Evolutionary conservation across 2,329 filamentous ascomycete species (phyloP).

Genomic region (Penicillium sp.): DNA sequence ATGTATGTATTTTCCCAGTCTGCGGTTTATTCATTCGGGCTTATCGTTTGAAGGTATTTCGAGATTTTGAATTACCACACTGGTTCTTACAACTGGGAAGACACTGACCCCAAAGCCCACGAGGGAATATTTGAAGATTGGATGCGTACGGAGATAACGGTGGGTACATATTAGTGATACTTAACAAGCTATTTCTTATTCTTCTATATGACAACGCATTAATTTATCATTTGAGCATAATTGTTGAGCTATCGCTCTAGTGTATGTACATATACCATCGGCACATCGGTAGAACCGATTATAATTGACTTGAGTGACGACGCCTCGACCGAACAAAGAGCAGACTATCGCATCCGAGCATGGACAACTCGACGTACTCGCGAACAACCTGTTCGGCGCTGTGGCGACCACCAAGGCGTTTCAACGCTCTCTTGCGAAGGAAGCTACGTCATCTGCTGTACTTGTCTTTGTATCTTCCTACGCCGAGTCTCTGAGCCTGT

Average conservation of each 20-base stretch:
- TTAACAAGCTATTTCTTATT: not conserved
- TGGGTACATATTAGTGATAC: conserved; percentile 2
- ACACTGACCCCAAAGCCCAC: not conserved
- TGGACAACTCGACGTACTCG: not conserved
- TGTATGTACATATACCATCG: not conserved
- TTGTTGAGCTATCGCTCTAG: not conserved
- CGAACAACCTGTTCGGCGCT: too few species aligned
- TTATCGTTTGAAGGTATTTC: conserved; percentile 42
- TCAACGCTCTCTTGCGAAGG: too few species aligned
- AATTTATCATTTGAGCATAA: not conserved
- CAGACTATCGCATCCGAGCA: not conserved
- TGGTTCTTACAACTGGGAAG: conserved; percentile 1
- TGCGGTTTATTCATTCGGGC: not conserved
- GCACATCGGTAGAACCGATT: not conserved
- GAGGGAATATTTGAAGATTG: not conserved
- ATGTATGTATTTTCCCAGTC: conserved; percentile 54
- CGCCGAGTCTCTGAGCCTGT: too few species aligned
- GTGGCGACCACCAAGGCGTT: too few species aligned
- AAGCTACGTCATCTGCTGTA: too few species aligned
- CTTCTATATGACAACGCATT: not conserved
- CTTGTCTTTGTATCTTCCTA: too few species aligned
- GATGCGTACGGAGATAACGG: not conserved
- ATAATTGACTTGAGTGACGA: not conserved
- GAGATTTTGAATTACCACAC: conserved; percentile 8
- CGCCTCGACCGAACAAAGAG: not conserved